phyloP scores from a whole-genome alignment of 2,329 filamentous ascomycete genomes.

The Botrytis fabae region DNA sequence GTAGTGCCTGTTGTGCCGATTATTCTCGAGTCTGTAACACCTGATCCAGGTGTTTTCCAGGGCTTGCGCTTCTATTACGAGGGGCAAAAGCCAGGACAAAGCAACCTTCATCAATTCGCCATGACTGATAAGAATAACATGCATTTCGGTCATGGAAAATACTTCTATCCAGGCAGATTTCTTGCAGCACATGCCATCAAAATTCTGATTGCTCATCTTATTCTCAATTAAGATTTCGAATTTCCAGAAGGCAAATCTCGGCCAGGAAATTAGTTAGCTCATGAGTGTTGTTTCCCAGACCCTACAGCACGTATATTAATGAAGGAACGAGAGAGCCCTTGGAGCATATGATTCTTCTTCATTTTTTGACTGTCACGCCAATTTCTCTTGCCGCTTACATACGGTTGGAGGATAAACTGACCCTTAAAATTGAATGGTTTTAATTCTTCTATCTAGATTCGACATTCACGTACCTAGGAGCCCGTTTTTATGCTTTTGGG shows the following conservation, averaged over 20 bases:
- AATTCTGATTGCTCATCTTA: constrained; percentile 48
- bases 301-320: constrained; percentile 24
- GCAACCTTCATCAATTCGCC: constrained; percentile 36
- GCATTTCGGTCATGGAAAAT: constrained; percentile 44
- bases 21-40: constrained; percentile 8
- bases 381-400: neutral
- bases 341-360: neutral
- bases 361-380: neutral
- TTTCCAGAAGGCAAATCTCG: constrained; percentile 61
- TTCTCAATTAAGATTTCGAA: constrained; percentile 39
- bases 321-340: neutral
- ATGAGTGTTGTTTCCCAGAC: constrained; percentile 18
- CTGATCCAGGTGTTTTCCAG: constrained; percentile 18
- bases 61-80: constrained; percentile 25
- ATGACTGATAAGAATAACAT: constrained; percentile 39
- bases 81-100: constrained; percentile 15
- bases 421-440: neutral
- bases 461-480: neutral
- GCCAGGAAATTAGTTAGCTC: constrained; percentile 54
- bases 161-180: constrained; percentile 47
- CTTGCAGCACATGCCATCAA: constrained; percentile 43
- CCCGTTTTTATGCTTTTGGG: neutral
- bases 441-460: neutral
- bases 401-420: neutral
- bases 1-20: constrained; percentile 26